Conservation (phyloP, 148 eudicot species). For the Rhododendron mucronatum region DNA sequence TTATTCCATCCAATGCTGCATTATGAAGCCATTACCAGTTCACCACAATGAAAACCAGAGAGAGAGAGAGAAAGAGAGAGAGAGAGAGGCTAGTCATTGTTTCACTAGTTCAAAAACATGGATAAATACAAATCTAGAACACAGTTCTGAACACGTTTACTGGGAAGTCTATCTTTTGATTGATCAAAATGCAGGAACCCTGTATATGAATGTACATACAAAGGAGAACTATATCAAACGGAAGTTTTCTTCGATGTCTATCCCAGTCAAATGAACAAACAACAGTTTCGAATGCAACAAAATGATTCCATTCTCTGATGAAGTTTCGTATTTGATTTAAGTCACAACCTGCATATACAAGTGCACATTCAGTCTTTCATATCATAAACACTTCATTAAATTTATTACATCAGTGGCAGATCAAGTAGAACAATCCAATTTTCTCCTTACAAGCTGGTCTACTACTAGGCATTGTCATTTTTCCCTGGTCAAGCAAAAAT, state of each 20-base stretch:
- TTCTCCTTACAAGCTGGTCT: constrained; percentile 28
- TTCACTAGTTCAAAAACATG: constrained; percentile 4
- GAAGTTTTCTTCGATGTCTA: background rate
- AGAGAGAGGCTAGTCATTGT: background rate
- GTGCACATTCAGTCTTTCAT: background rate
- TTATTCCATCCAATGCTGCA: background rate
- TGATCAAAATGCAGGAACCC: background rate
- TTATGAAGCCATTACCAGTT: background rate
- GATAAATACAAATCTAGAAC: background rate
- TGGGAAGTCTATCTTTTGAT: constrained; percentile 1
- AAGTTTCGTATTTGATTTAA: constrained; percentile 4
- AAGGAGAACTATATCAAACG: background rate
- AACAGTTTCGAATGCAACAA: constrained; percentile 9
- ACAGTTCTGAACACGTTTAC: constrained; percentile 3
- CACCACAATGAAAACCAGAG: background rate
- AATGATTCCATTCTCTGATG: constrained; percentile 12
- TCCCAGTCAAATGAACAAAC: background rate
- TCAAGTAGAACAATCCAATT: background rate
- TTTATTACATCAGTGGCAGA: background rate
- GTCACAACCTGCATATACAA: constrained; percentile 22
- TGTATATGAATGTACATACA: constrained; percentile 7
- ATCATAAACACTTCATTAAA: background rate
- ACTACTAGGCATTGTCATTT: constrained; percentile 20
- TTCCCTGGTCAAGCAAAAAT: constrained; percentile 10
- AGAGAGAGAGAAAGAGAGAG: background rate